Base-by-base conservation (phyloP, 257 asterid genomes). In the Scutellaria galericulata region DNA sequence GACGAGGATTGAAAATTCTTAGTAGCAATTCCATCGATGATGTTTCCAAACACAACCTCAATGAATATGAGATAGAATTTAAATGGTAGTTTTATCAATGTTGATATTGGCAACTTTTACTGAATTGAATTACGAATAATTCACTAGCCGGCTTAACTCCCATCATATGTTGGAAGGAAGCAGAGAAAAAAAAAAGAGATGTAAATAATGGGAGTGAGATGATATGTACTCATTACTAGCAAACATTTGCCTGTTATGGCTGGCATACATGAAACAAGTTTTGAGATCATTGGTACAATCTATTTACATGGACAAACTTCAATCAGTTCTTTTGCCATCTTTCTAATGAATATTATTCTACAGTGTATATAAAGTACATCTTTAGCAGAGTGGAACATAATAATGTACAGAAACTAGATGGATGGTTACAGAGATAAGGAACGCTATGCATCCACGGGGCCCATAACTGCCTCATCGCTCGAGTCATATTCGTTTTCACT, bases 401-500 rank as follows among this genome's bases (percentile, higher is more conserved):
- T 18, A 24, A 82, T 84, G 66, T 83, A 86, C 88, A 84, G 39
- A 52, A 63, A 77, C 47, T 71, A 14, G 69, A 70, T 45, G 57
- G 59, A 64, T 31, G 63, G 63, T 70, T 54, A 20, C 59, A 63
- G 12, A 44, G 39, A 54, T 48, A 8, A 45, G 35, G 48, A 22
- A 3, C 35, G 51, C 77, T 86, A 90, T 39, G 99, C 91, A 85
- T 92, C 97, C 51, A 71, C 96, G 7, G 85, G 81, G 40, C 96
- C 98, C 0, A 81, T 87, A 54, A 90, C 76, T 9, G 80, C 94
- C 15, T 92, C 99, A 27, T 92, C 96, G 20, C 85, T 74, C 2
- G 96, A 92, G 62, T 86, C 94, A 7, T 82, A 84, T 57, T 84
- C 99, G 6, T 81, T 89, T 73, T 92, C 97, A 48, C 91, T 95